Evolutionary conservation across 306 rosid genomes (phyloP), one percentile per base, ranked within the genome.

Genomic region (Gleditsia sinensis): DNA sequence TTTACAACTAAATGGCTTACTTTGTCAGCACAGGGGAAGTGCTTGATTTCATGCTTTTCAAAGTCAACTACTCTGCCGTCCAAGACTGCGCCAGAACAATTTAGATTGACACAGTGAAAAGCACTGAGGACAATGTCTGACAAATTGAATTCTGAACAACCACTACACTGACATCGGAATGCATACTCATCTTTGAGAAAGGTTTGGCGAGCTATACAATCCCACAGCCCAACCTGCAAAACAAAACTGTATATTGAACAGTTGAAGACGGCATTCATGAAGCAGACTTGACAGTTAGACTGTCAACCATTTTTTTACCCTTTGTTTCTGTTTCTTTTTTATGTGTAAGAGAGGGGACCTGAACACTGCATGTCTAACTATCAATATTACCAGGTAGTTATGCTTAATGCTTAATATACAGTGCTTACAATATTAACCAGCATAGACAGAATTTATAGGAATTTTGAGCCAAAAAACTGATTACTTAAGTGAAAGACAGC

Each of bases 221-320:
- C 93, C 95, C 88, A 92, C 75, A 88, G 87, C 64, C 98, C 98
- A 84, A 88, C 93, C 98, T 92, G 91, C 78, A 75, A 80, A 67
- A 74, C 20, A 64, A 51, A 79, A 66, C 34, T 11, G 14, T 37
- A 67, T 11, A 37, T 40, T 69, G 62, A 75, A 39, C 27, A 72
- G 12, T n/a, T 75, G 68, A 80, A 68, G 55, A 80, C 42, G 19
- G 36, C 49, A 67, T 14, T 33, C 51, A 48, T 33, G 67, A 67
- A 63, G 36, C 7, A 61, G n/a, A 74, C 10, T 53, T 9, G 37
- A 27, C 64, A 62, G 59, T 56, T 46, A 67, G 58, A 50, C 17
- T 12, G 69, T 30, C 33, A 14, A 62, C 53, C 54, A 56, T 39
- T 2, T 36, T 53, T 63, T 43, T 59, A 30, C 9, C 54, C 19